Percentiles rank a stretch among this genome's conserved stretches.
Conservation (phyloP, 2,329 filamentous ascomycete species). For the Aspergillus flavus region DNA sequence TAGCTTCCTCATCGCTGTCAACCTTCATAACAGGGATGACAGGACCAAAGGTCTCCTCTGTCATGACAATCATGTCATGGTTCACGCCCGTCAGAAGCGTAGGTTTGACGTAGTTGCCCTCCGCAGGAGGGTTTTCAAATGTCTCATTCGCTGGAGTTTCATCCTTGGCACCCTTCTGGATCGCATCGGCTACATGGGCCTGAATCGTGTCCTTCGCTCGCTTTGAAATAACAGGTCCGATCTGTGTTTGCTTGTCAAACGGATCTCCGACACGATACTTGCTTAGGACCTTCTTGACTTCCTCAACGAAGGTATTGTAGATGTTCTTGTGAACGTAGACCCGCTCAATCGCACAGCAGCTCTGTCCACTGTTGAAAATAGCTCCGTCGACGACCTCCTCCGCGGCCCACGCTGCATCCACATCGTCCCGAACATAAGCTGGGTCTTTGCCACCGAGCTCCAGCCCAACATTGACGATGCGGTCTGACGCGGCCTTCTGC, state of each 20-base stretch:
- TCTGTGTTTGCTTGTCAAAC: slow-evolving; percentile 72
- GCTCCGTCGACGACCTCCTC: slow-evolving; percentile 93
- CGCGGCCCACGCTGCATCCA: slow-evolving; percentile 87
- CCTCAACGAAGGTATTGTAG: slow-evolving; percentile 78
- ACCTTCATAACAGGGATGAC: slow-evolving; percentile 91
- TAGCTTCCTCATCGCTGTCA: slow-evolving; percentile 75
- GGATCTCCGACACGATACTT: slow-evolving; percentile 90
- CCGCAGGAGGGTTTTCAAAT: slow-evolving; percentile 71
- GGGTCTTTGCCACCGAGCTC: slow-evolving; percentile 96
- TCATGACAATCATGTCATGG: slow-evolving; percentile 87
- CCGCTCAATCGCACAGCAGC: slow-evolving; percentile 89
- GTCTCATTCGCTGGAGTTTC: slow-evolving; percentile 79
- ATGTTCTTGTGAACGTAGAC: slow-evolving; percentile 87
- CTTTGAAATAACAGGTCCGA: slow-evolving; percentile 87
- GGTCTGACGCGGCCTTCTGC: slow-evolving; percentile 79
- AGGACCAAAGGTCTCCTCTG: slow-evolving; percentile 91
- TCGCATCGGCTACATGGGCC: slow-evolving; percentile 77
- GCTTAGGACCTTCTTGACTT: slow-evolving; percentile 76
- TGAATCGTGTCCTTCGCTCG: slow-evolving; percentile 74
- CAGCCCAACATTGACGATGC: slow-evolving; percentile 81
- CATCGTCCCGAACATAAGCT: slow-evolving; percentile 82
- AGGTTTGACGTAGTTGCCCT: slow-evolving; percentile 86
- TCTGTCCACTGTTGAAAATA: slow-evolving; percentile 98
- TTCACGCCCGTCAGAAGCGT: slow-evolving; percentile 78
- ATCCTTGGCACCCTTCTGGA: slow-evolving; percentile 81